Evolutionary conservation across 345 rosid species (phyloP), one percentile per base, ranked within the genome.

Genomic region (Citrus reticulata): DNA sequence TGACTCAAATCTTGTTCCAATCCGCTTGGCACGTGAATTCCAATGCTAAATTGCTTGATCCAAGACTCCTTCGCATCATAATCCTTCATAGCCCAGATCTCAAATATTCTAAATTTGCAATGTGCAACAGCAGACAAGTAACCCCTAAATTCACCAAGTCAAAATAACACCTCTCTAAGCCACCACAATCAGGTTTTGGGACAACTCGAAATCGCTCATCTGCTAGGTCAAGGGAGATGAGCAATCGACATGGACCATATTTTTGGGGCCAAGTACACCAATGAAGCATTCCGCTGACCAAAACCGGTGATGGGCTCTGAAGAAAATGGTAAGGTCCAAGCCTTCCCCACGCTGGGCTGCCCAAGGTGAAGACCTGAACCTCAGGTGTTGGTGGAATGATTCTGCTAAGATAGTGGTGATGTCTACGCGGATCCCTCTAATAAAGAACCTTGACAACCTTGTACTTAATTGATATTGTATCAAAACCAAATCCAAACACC

Each of bases 1-100:
- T 46, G 51, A 13, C 17, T 46, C 49, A 42, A 37, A 37, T 37
- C 40, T 37, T 37, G 40, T 37, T 37, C 40, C 9, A 7, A 7
- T 37, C 89, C 88, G 81, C 89, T 91, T 2, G 98, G 98, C 80
- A 87, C 75, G 82, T 91, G 89, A 55, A 91, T 69, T 51, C 94
- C 98, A 76, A 93, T 81, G 66, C 74, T 86, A 79, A 73, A 89
- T 40, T 91, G 85, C 74, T 87, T 95, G 0, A 80, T 76, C 98
- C 97, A 95, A 6, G 98, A 90, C 46, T 87, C 94, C 54, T 88
- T 87, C 74, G 73, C 91, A 55, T 87, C 81, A 70, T 93, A 91
- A 34, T 77, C 88, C 81, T 87, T 91, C 98, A 93, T 93, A 0
- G 88, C 90, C 99, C 98, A 93, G 25, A 93, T 90, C 83, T 92